Conservation (phyloP, 805 yeast species). For the Wickerhamomyces alni region DNA sequence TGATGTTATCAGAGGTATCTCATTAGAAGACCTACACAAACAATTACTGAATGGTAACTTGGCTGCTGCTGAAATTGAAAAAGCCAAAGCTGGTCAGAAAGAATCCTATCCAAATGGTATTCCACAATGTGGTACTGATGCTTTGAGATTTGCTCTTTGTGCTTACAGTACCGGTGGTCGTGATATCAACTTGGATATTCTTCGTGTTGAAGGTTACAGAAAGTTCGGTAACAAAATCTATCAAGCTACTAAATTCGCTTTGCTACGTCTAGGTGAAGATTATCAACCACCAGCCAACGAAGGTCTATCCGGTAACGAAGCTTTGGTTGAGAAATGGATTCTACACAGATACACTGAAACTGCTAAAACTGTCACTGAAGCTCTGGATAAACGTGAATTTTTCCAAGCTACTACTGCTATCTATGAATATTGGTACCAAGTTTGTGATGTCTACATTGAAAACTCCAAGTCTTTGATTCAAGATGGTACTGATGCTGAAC, state of each 20-base stretch:
- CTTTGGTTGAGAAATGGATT: conserved; percentile 96
- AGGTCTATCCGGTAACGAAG: conserved; percentile 68
- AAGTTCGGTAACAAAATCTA: conserved; percentile 99
- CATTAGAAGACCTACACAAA: conserved; percentile 71
- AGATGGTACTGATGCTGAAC: conserved; percentile 84
- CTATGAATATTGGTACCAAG: conserved; percentile 91
- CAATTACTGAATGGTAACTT: conserved; percentile 77
- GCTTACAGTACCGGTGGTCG: conserved; percentile 99
- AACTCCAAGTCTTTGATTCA: conserved; percentile 89
- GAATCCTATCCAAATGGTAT: conserved; percentile 93
- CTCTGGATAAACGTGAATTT: conserved; percentile 83
- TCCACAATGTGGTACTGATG: conserved; percentile 99
- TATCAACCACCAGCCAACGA: conserved; percentile 71
- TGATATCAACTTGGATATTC: conserved; percentile 92
- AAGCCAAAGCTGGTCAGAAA: conserved; percentile 83
- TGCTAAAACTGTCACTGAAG: conserved; percentile 54
- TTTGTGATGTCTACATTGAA: conserved; percentile 97
- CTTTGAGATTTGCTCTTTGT: conserved; percentile 95
- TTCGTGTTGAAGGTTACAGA: conserved; percentile 97
- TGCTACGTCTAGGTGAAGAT: conserved; percentile 87
- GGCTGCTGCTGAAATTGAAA: conserved; percentile 81
- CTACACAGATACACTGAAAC: conserved; percentile 76
- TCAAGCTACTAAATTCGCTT: conserved; percentile 96
- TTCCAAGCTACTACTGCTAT: conserved; percentile 80
- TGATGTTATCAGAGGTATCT: conserved; percentile 87